A percentile compares a stretch with the other conserved stretches of the same genome.
phyloP scores from a whole-genome alignment of 2,329 filamentous ascomycete species.

The Fusarium liriodendri region DNA sequence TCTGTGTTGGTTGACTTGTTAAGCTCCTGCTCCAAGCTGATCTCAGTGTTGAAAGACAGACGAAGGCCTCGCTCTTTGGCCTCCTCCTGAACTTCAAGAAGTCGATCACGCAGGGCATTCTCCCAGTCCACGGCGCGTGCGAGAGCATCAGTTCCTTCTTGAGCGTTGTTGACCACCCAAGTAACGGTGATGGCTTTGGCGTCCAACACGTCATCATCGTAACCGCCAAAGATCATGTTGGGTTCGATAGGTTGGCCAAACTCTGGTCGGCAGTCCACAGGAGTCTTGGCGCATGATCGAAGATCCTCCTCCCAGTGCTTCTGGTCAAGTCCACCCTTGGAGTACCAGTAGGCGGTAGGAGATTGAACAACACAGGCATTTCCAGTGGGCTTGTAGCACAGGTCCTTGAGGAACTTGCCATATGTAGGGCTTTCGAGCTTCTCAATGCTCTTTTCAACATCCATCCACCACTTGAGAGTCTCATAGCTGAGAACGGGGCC shows the following conservation, averaged over 20 bases:
- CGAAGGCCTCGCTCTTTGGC: slow-evolving; percentile 82
- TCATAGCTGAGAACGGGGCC: slow-evolving; percentile 89
- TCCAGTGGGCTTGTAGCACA: slow-evolving; percentile 94
- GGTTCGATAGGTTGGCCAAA: slow-evolving; percentile 92
- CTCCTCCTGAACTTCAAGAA: slow-evolving; percentile 84
- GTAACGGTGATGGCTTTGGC: slow-evolving; percentile 87
- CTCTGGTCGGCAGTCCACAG: slow-evolving; percentile 85
- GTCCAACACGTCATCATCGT: slow-evolving; percentile 74
- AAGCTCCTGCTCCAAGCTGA: slow-evolving; percentile 92
- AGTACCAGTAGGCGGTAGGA: slow-evolving; percentile 87
- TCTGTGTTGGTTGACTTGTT: slow-evolving; percentile 99
- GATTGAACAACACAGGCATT: slow-evolving; percentile 94
- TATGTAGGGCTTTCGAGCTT: slow-evolving; percentile 76
- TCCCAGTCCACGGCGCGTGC: slow-evolving; percentile 91
- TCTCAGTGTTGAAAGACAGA: slow-evolving; percentile 94
- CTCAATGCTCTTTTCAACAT: slow-evolving; percentile 82
- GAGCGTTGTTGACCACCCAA: slow-evolving; percentile 92
- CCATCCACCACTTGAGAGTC: slow-evolving; percentile 93
- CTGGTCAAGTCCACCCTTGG: slow-evolving; percentile 55
- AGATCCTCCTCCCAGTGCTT: slow-evolving; percentile 79
- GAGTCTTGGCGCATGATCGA: slow-evolving; percentile 78
- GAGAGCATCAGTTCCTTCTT: slow-evolving; percentile 77
- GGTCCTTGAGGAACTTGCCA: slow-evolving; percentile 78
- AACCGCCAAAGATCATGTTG: slow-evolving; percentile 87
- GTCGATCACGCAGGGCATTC: slow-evolving; percentile 76